Percentiles rank a stretch among this genome's conserved stretches.
phyloP scores from a whole-genome alignment of 108 stramenopile genomes.

The Mayamaea pseudoterrestris region DNA sequence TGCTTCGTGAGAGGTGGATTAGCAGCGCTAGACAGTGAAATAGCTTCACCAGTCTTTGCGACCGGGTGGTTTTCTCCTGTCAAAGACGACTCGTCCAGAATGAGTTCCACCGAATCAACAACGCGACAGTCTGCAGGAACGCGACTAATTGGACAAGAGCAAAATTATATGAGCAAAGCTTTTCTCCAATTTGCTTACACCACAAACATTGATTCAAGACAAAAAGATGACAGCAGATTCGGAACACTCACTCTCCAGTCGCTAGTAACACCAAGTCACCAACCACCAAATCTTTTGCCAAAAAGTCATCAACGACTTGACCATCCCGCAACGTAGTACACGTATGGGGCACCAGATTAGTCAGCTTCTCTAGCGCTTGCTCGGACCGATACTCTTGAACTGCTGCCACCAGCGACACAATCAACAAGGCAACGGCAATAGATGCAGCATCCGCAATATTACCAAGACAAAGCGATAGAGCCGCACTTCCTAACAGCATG shows the following conservation, averaged over 20 bases:
- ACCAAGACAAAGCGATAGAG: constrained; percentile 65
- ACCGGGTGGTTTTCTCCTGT: constrained; percentile 90
- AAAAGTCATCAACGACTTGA: constrained; percentile 43
- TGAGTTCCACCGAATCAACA: constrained; percentile 66
- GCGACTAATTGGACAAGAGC: constrained; percentile 14
- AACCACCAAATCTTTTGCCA: constrained; percentile 80
- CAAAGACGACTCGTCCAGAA: constrained; percentile 76
- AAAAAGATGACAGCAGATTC: neutral
- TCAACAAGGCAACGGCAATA: constrained; percentile 85
- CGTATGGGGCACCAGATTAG: constrained; percentile 73
- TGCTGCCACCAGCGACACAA: constrained; percentile 88
- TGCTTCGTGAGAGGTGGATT: constrained; percentile 64
- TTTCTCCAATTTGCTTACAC: neutral
- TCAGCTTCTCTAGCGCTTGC: constrained; percentile 78
- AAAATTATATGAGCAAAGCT: neutral
- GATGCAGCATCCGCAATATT: constrained; percentile 86
- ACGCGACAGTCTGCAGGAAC: constrained; percentile 95
- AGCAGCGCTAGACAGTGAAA: neutral
- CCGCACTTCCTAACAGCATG: constrained; percentile 81
- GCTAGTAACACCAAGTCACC: constrained; percentile 88
- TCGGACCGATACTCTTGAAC: constrained; percentile 92
- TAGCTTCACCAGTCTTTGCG: constrained; percentile 45
- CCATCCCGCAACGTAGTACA: constrained; percentile 82
- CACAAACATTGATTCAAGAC: constrained; percentile 4
- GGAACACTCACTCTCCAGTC: constrained; percentile 63